phyloP scores from a whole-genome alignment of 106 monocot genomes.

The Dendrobium officinale region DNA sequence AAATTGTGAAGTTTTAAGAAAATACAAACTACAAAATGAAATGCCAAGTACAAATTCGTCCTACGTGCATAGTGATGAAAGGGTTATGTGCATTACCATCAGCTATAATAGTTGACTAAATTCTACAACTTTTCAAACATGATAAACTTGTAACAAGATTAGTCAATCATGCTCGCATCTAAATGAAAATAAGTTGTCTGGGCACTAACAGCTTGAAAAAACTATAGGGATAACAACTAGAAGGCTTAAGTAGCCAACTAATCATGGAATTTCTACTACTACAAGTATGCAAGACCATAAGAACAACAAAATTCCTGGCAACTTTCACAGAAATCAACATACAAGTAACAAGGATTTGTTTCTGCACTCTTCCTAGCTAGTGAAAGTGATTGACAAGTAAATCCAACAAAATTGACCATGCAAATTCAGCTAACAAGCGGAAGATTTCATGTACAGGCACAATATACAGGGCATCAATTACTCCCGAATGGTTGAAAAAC shows the following conservation, averaged over 20 bases:
- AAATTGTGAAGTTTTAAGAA: too few relatives aligned
- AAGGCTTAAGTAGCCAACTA: neutral
- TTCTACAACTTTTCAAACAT: neutral
- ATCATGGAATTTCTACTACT: too few relatives aligned
- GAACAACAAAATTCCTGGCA: neutral
- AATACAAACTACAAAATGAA: too few relatives aligned
- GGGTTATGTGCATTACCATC: neutral
- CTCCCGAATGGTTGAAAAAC: neutral
- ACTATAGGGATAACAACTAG: neutral
- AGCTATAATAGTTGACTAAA: neutral
- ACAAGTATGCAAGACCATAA: too few relatives aligned
- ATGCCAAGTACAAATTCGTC: neutral
- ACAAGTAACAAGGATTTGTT: neutral
- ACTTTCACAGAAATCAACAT: neutral
- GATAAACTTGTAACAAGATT: neutral
- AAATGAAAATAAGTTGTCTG: neutral
- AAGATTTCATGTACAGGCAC: neutral
- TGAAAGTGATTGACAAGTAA: neutral
- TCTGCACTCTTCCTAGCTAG: neutral
- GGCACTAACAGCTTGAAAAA: neutral
- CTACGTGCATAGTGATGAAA: neutral
- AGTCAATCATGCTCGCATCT: neutral
- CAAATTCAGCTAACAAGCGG: neutral
- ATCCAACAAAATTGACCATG: neutral
- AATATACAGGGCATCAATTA: neutral